Evolutionary conservation across 2,329 filamentous ascomycete species (phyloP).

Genomic region (Penicillium rolfsii): DNA sequence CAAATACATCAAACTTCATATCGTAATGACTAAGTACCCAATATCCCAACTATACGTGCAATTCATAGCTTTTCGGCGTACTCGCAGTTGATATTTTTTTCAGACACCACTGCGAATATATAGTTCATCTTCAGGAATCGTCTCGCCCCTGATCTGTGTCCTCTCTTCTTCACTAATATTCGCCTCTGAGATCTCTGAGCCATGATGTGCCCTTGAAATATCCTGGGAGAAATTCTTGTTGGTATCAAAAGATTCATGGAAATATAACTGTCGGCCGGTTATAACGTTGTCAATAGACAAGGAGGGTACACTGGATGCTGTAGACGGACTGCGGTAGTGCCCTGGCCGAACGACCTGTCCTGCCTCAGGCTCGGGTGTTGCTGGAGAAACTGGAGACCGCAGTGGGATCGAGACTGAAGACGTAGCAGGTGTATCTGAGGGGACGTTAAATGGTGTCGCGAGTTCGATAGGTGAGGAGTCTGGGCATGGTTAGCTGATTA

Average conservation of each 20-base stretch:
- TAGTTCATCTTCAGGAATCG: slow-evolving; percentile 16
- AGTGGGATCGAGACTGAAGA: slow-evolving; percentile 1
- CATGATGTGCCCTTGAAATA: slow-evolving; percentile 5
- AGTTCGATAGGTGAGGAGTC: slow-evolving; percentile 23
- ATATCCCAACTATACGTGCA: background rate
- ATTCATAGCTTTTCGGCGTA: background rate
- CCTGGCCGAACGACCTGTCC: background rate
- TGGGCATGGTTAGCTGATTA: background rate
- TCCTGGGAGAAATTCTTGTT: background rate
- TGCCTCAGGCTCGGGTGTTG: slow-evolving; percentile 8
- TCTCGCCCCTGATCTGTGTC: slow-evolving; percentile 7
- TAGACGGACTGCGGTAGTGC: slow-evolving; percentile 12
- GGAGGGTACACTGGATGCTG: slow-evolving; percentile 10
- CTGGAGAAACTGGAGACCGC: slow-evolving; percentile 9
- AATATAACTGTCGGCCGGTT: slow-evolving; percentile 8
- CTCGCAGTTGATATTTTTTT: background rate
- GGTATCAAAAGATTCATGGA: slow-evolving; percentile 8
- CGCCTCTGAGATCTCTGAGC: slow-evolving; percentile 15
- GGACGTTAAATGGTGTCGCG: slow-evolving; percentile 13
- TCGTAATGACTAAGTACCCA: background rate
- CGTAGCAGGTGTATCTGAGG: background rate
- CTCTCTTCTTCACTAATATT: slow-evolving; percentile 11
- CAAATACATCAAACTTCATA: background rate
- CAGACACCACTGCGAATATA: slow-evolving; percentile 1
- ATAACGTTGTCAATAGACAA: slow-evolving; percentile 17